Evolutionary conservation across 129 eudicot species (phyloP).

Genomic region (Ambrosia trifida): DNA sequence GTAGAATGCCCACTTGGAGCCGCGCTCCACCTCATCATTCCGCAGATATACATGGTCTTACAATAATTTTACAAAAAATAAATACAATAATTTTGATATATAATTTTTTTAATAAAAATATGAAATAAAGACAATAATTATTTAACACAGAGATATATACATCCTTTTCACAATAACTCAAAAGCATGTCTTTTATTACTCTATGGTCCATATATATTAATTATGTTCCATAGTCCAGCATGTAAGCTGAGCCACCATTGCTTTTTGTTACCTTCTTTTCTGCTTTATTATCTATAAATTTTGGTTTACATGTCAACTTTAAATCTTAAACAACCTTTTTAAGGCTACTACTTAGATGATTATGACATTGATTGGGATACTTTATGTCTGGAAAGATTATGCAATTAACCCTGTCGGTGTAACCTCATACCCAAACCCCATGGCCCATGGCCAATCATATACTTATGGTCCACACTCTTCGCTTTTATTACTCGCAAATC

Average conservation of each 20-base stretch:
- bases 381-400: slow-evolving; percentile 19
- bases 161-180: slow-evolving; percentile 10
- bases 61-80: too few relatives aligned
- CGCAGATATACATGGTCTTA: too few relatives aligned
- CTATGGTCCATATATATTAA: not conserved
- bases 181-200: not conserved
- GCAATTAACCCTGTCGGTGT: slow-evolving; percentile 26
- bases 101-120: too few relatives aligned
- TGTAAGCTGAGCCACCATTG: slow-evolving; percentile 22
- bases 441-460: not conserved
- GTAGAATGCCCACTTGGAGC: too few relatives aligned
- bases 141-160: not conserved
- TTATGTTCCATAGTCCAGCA: not conserved
- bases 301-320: not conserved
- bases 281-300: slow-evolving; percentile 1
- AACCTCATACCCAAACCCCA: slow-evolving; percentile 10
- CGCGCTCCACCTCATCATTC: too few relatives aligned
- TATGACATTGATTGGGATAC: slow-evolving; percentile 25
- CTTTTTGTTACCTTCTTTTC: slow-evolving; percentile 13
- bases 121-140: not conserved
- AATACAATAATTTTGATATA: too few relatives aligned
- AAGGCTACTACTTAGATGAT: slow-evolving; percentile 9
- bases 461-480: slow-evolving; percentile 26
- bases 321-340: not conserved
- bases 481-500: not conserved